These are phyloP conservation scores for Aquanectria penicillioides DNA, from an alignment of 2,329 filamentous ascomycete species.

Conservation along the genomic window DNA sequence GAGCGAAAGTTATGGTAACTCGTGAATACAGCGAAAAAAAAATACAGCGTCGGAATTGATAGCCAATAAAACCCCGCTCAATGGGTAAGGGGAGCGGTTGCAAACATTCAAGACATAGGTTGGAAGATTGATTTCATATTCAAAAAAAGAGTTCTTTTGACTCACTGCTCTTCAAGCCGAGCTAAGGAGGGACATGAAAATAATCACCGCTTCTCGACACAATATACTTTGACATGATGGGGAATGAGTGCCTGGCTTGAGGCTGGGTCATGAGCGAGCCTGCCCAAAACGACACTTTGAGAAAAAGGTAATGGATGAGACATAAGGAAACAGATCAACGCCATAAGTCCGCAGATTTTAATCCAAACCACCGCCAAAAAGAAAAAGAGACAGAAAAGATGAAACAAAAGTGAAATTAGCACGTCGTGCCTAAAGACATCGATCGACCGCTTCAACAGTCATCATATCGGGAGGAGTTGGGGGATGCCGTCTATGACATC, in stretches of 20 bases:
- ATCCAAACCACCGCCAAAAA: constrained; percentile 43
- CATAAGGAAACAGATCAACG: constrained; percentile 42
- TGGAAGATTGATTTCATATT: background rate
- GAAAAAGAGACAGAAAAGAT: constrained; percentile 32
- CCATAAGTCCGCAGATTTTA: constrained; percentile 45
- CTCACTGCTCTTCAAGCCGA: constrained; percentile 27
- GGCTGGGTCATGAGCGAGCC: constrained; percentile 38
- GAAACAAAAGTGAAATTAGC: constrained; percentile 30
- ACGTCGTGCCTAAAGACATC: constrained; percentile 19
- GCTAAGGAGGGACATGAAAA: constrained; percentile 38
- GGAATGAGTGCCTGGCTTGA: constrained; percentile 38
- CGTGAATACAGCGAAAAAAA: no score
- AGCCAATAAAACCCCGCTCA: no score
- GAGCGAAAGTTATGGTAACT: no score
- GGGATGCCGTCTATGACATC: constrained; percentile 29
- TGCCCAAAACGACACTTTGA: constrained; percentile 32
- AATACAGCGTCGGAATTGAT: no score
- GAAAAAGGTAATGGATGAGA: no score
- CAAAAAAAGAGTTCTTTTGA: constrained; percentile 32
- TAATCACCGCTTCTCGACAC: constrained; percentile 37
- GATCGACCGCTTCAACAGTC: constrained; percentile 29
- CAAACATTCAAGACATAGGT: no score
- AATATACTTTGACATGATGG: constrained; percentile 41
- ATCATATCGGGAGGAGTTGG: constrained; percentile 13
- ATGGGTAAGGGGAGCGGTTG: no score